Evolutionary conservation across 23 red algal species (phyloP).

Genomic region (Pyropia haitanensis): DNA sequence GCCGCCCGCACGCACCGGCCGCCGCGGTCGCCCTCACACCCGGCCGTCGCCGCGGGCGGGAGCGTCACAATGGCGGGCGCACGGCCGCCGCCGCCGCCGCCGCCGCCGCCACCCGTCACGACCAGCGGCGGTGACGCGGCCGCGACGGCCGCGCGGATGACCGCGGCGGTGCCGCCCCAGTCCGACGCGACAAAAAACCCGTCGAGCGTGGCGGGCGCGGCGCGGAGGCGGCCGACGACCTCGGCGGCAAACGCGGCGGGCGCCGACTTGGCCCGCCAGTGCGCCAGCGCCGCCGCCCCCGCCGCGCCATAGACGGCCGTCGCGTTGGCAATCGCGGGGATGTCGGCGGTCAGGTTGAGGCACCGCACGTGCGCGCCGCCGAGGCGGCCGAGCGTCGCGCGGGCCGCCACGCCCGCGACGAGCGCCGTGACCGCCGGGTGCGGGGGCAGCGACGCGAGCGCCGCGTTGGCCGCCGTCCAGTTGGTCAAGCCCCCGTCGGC

Average conservation of each 20-base stretch:
- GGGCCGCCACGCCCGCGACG: slow-evolving; percentile 10
- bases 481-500: not conserved
- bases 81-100: slow-evolving; percentile 7
- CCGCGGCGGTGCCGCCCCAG: slow-evolving; percentile 20
- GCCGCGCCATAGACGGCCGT: slow-evolving; percentile 22
- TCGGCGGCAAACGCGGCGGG: slow-evolving; percentile 28
- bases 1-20: slow-evolving; percentile 24
- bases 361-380: slow-evolving; percentile 53
- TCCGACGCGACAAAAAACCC: not conserved
- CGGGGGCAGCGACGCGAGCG: slow-evolving; percentile 14
- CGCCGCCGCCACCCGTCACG: slow-evolving; percentile 9
- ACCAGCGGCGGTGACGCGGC: slow-evolving; percentile 3
- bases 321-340: not conserved
- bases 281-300: slow-evolving; percentile 9
- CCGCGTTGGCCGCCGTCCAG: slow-evolving; percentile 22
- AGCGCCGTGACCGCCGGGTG: slow-evolving; percentile 7
- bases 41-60: not conserved
- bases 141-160: slow-evolving; percentile 31
- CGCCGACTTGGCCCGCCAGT: slow-evolving; percentile 34
- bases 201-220: not conserved
- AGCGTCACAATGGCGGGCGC: not conserved
- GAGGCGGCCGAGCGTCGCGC: not conserved
- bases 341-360: slow-evolving; percentile 21
- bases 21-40: slow-evolving; percentile 21
- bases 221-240: not conserved